Base-by-base conservation (phyloP, 2,329 filamentous ascomycete genomes). In the Claviceps sp. region DNA sequence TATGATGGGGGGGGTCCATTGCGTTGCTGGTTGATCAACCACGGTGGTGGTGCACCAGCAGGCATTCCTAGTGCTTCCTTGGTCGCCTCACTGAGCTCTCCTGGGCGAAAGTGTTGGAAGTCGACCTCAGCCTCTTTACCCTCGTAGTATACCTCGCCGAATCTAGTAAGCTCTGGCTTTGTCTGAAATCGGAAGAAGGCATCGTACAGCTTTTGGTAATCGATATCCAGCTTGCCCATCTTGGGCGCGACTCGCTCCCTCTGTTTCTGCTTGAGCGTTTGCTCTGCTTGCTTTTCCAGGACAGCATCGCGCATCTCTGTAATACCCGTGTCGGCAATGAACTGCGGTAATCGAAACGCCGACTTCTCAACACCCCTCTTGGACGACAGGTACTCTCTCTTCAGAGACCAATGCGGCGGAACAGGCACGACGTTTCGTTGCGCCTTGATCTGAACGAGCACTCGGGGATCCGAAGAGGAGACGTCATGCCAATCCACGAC, bases 131-230 rank as follows among this genome's bases (percentile, higher is more conserved):
- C 93, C 66, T 98, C 93, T 67, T 98, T 98, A 64, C 93, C 93
- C 69, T 98, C 93, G 66, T 97, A 97, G 69, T 98, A 98, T n/a
- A 98, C 90, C 67, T 98, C 93, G 42, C 93, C 93, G 61, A 95
- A 98, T 44, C 90, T 81, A 36, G 93, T 97, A 56, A 98, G 72
- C 60, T 89, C 84, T 0, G 93, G 93, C 70, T 98, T 98, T 42
- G 89, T 95, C 71, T 98, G 93, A 65, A 95, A 94, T 54, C 89
- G 82, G 75, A 98, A 98, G 74, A 98, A 98, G 4, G 93, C 93
- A 65, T 97, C 93, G 70, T 97, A 97, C 51, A 97, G 81, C 67
- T 93, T 96, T 65, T 95, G 89, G 67, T 98, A 98, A 68, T 98
- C 93, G 59, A 98, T 97, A 66, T 98, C 93, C 49, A 98, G 76